Evolutionary conservation across 768 basidiomycete species (phyloP), one percentile per base, ranked within the genome.

Genomic region (Xerocomellus dryophilus): DNA sequence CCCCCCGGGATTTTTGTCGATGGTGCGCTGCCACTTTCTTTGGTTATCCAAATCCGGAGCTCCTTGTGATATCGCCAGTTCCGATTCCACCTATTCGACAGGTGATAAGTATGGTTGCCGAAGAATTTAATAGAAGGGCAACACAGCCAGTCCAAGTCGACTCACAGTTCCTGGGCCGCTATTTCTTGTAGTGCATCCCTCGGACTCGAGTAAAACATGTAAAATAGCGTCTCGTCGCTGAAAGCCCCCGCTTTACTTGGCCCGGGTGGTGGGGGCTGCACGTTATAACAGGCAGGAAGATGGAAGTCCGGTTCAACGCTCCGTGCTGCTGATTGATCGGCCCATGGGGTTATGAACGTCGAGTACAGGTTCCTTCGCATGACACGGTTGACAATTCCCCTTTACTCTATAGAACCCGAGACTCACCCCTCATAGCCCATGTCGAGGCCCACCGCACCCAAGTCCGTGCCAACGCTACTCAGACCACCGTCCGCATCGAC

Each of bases 51-150:
- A 27, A 71, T 65, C 79, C 84, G 86, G 46, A 91, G 78, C 62
- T 93, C 91, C 70, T 94, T 97, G 82, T 97, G 94, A 72, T 88
- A 97, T 56, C 95, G 80, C 94, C 95, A 98, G 71, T 93, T 94
- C 56, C 93, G 88, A 70, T 90, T 89, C 78, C 84, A 96, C 66
- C 93, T 95, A 61, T 42, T 53, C 21, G 43, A 42, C 45, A 41
- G 17, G 39, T 36, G 21, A 27, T 58, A 31, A 68, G 56, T 20
- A 25, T 39, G 45, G 29, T 47, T 38, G 15, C 32, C 20, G 8
- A 10, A 49, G 25, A 15, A 48, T 49, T 40, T 38, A 31, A 51
- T 42, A 39, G 18, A 18, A 38, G 14, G 7, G 44, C 61, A 20
- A 45, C 44, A 34, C 51, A 31, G 39, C 45, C 47, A 41, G 58